Evolutionary conservation across 768 basidiomycete genomes (phyloP), one percentile per base, ranked within the genome.

Genomic region (Hygrocybe punicea): DNA sequence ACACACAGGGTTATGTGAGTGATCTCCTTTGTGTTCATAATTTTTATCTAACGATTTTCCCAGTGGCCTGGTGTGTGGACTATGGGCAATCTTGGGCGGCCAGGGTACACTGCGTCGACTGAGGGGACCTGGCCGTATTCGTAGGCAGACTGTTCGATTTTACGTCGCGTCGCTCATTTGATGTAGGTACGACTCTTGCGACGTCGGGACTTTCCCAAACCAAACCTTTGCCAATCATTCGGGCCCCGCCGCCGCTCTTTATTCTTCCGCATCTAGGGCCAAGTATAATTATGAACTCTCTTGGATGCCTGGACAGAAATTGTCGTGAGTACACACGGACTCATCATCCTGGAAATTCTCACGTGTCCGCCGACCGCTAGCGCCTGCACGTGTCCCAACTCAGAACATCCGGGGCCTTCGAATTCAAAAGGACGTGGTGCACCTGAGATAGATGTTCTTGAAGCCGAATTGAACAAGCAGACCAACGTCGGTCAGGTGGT

Each of bases 1-100:
- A 76, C 58, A 78, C 84, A 2, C 61, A 68, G 58, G 80, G 80
- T 25, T 82, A 81, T 62, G 78, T 78, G 63, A 65, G 78, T 74
- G 1, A 52, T 42, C 19, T 40, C 50, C 60, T n/a, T 55, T 25
- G 51, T 36, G 21, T 47, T n/a, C 8, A 29, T 16, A 17, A n/a
- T 46, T 40, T 19, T 4, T 47, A 45, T 17, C 13, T 35, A 39
- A 6, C 35, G 19, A 10, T 10, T 6, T 11, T 17, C 52, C 17
- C 37, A 86, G 85, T 92, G 89, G 91, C 91, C 90, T 36, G 91
- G 88, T 61, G 82, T 81, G 2, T 93, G 92, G 92, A 90, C 88
- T 17, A 88, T 89, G 85, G 92, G 92, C 2, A 96, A 94, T 67
- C 78, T 94, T 4, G 92, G 84, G 1, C 74, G 93, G 37, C 84